Evolutionary conservation across 352 stramenopile species (phyloP).

Genomic region (Phytophthora meadii): DNA sequence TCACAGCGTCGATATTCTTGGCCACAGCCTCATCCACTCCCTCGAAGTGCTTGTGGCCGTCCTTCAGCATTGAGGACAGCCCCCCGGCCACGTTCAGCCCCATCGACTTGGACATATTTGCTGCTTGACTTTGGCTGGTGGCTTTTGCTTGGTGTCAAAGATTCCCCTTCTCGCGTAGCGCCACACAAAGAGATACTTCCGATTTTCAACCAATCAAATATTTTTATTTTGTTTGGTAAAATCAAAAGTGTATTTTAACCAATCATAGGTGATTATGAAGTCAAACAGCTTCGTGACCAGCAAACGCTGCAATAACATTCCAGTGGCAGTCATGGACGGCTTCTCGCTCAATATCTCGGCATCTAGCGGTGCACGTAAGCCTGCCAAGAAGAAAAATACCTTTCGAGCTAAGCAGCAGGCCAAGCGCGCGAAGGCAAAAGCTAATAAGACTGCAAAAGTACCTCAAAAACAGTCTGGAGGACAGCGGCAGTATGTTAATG

Average conservation of each 20-base stretch:
- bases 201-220: too few relatives aligned
- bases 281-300: constrained; percentile 14
- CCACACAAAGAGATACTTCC: constrained; percentile 31
- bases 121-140: constrained; percentile 27
- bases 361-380: constrained; percentile 44
- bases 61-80: constrained; percentile 98
- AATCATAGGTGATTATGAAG: constrained; percentile 16
- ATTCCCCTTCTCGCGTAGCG: constrained; percentile 37
- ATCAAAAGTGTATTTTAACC: constrained; percentile 9
- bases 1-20: constrained; percentile 99
- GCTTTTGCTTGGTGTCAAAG: constrained; percentile 39
- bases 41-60: constrained; percentile 97
- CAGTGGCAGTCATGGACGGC: constrained; percentile 45
- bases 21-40: constrained; percentile 96
- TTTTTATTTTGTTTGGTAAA: constrained; percentile 19
- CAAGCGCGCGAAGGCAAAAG: constrained; percentile 57
- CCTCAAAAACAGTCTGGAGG: constrained; percentile 5
- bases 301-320: background rate
- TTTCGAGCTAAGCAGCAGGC: constrained; percentile 83
- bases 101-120: constrained; percentile 93
- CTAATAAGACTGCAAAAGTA: constrained; percentile 39
- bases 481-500: constrained; percentile 9
- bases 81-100: constrained; percentile 95
- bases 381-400: constrained; percentile 76
- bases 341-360: constrained; percentile 87